Evolutionary conservation across 192 early-diverging fungal species (phyloP).

Genomic region (Powellomyces hirtus): DNA sequence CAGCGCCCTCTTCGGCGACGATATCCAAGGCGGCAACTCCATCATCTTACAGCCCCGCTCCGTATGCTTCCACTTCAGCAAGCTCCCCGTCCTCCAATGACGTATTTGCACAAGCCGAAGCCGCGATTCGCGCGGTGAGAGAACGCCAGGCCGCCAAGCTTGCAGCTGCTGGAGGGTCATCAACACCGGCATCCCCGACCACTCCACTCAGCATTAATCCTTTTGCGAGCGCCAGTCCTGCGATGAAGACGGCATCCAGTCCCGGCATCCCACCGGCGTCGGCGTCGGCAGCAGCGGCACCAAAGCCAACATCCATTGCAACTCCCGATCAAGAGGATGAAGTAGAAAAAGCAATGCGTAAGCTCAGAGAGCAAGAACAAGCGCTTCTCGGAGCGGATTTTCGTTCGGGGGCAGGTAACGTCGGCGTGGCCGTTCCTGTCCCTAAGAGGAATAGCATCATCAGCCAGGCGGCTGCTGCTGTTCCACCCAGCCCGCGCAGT

Average conservation of each 20-base stretch:
- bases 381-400: slow-evolving; percentile 21
- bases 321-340: slow-evolving; percentile 21
- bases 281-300: not conserved
- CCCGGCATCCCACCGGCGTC: not conserved
- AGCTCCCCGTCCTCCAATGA: slow-evolving; percentile 20
- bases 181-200: not conserved
- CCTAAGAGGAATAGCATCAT: not conserved
- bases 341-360: slow-evolving; percentile 22
- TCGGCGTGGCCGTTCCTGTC: slow-evolving; percentile 24
- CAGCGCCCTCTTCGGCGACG: no score
- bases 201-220: slow-evolving; percentile 9
- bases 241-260: not conserved
- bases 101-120: slow-evolving; percentile 49
- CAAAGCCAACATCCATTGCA: not conserved
- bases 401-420: slow-evolving; percentile 33
- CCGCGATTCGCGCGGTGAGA: slow-evolving; percentile 43
- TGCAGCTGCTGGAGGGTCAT: not conserved
- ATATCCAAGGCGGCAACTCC: not conserved
- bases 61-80: not conserved
- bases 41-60: no score
- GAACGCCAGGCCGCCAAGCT: slow-evolving; percentile 40
- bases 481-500: not conserved
- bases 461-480: no score
- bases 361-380: slow-evolving; percentile 20
- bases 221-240: slow-evolving; percentile 7